Evolutionary conservation across 2,329 filamentous ascomycete genomes (phyloP), one percentile per base, ranked within the genome.

Genomic region (Verticillium klebahnii): DNA sequence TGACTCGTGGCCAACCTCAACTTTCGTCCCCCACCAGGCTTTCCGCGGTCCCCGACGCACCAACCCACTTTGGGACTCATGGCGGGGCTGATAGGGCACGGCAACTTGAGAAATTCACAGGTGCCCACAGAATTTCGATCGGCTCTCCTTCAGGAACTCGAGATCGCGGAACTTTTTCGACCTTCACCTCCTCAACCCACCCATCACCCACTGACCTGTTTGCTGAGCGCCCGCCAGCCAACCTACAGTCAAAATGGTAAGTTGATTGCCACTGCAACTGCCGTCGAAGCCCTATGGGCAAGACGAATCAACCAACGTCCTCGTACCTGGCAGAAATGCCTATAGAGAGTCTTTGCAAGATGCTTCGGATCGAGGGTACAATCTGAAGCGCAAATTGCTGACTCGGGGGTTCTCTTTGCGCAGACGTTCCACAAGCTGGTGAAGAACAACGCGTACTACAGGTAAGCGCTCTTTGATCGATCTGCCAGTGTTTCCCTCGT

Each of bases 381-480:
- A 74, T 86, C 93, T 97, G 93, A 97, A 97, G 93, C 93, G 93
- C 88, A 88, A 97, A 97, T 97, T 97, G 94, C 94, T 97, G 93
- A 97, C 92, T 97, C 91, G 89, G 80, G 85, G 83, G 80, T 80
- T 78, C 74, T 74, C 63, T 65, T 77, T 69, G 71, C 68, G 72
- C 78, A 97, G 93, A 78, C 86, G 82, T 94, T 93, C 90, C 88
- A 91, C 87, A 98, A 98, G 89, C 82, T 89, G 80, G 87, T 95
- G 80, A 98, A 98, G 91, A 97, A 90, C 87, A 93, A 90, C 82
- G 91, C 95, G 79, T 99, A 98, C 92, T 97, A 91, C 88, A 97
- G 92, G 92, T 96, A 76, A 89, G 89, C 82, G 64, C 11, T 19
- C 45, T 14, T 25, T 3, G 60, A 62, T 63, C 61, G 39, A 57